Evolutionary conservation across 1,139 yeast genomes (phyloP).

Genomic region (Taiozyma sp.): DNA sequence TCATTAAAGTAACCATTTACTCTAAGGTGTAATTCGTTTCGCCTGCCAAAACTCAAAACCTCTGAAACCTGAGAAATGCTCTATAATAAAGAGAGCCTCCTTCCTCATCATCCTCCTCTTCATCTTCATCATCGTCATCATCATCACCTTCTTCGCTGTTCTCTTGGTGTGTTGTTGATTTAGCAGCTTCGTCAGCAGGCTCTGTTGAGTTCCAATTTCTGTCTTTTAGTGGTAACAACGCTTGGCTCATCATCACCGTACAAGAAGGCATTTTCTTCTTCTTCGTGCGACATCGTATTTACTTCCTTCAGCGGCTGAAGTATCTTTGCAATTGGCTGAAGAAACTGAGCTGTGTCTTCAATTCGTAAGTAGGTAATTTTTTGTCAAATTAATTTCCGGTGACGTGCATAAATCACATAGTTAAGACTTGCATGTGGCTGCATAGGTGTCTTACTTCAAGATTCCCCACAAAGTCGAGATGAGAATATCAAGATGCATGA

Average conservation of each 20-base stretch:
- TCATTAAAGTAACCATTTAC: too few relatives aligned
- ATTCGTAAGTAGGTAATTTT: not conserved
- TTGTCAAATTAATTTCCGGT: not conserved
- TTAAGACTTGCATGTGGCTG: too few relatives aligned
- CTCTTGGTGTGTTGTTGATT: conserved; percentile 22
- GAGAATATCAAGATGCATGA: too few relatives aligned
- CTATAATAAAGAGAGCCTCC: conserved; percentile 9
- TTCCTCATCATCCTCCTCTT: conserved; percentile 33
- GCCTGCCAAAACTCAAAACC: too few relatives aligned
- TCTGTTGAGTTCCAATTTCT: conserved; percentile 9
- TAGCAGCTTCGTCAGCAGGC: conserved; percentile 13
- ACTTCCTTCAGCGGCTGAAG: not conserved
- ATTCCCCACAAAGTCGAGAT: too few relatives aligned
- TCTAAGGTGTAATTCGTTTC: too few relatives aligned
- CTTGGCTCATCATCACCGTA: conserved; percentile 60
- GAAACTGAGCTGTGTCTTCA: not conserved
- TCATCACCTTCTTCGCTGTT: conserved; percentile 28
- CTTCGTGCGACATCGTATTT: conserved; percentile 28
- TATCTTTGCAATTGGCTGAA: not conserved
- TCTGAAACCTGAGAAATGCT: too few relatives aligned
- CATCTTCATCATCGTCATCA: conserved; percentile 31
- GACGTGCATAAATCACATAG: too few relatives aligned
- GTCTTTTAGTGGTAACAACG: conserved; percentile 7
- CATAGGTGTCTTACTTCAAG: too few relatives aligned
- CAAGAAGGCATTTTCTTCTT: conserved; percentile 81